Percentiles rank a stretch among this genome's conserved stretches.
These are phyloP conservation scores for Haematococcus sp. DNA, from an alignment of 139 green algal species.

Conservation along the genomic window DNA sequence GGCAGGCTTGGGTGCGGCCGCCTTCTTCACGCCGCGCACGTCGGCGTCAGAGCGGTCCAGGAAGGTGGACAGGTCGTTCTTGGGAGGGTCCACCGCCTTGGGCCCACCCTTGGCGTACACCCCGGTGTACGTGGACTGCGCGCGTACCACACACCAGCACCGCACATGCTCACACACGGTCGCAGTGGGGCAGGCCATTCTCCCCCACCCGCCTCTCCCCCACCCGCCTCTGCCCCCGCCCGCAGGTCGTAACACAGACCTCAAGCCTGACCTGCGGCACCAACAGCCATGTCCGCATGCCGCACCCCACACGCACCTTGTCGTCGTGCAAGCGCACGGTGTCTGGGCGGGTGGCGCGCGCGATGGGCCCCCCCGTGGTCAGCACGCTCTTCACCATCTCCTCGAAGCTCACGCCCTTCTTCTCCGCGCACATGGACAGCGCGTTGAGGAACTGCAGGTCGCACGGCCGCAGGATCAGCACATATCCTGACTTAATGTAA, in stretches of 20 bases:
- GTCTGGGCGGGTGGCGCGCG: constrained; percentile 32
- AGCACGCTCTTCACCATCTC: constrained; percentile 29
- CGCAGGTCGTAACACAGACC: neutral
- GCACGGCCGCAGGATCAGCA: too few species aligned
- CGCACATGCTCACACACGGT: neutral
- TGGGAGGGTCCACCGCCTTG: constrained; percentile 43
- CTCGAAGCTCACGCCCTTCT: constrained; percentile 26
- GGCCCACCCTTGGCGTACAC: constrained; percentile 67
- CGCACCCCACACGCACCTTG: constrained; percentile 34
- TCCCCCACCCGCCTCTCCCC: too few species aligned
- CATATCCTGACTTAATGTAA: too few species aligned
- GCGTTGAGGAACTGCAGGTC: constrained; percentile 46
- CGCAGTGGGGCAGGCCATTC: neutral
- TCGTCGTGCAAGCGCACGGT: constrained; percentile 51
- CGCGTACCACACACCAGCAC: neutral
- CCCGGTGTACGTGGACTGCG: constrained; percentile 51
- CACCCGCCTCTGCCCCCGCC: too few species aligned
- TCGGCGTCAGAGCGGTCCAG: constrained; percentile 37
- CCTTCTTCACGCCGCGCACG: constrained; percentile 21
- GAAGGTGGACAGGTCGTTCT: constrained; percentile 34
- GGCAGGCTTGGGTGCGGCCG: neutral
- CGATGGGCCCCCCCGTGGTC: constrained; percentile 19
- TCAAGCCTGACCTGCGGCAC: too few species aligned
- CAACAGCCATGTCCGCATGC: too few species aligned
- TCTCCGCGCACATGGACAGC: constrained; percentile 46